Evolutionary conservation across 768 basidiomycete species (phyloP), one percentile per base, ranked within the genome.

Genomic region (Tricholoma saponaceum): DNA sequence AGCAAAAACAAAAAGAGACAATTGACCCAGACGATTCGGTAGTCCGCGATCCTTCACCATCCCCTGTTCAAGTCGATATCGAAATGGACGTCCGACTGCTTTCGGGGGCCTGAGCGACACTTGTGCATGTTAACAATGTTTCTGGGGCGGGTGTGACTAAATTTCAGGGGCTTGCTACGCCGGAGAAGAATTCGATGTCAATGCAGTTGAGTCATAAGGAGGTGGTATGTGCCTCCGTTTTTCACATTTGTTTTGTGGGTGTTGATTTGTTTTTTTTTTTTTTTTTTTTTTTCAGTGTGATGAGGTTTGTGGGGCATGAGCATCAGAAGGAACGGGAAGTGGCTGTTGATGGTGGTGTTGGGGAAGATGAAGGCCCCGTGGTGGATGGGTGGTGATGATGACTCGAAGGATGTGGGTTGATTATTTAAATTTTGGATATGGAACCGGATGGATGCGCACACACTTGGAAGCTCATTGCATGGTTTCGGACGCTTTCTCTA

Each of bases 181-280:
- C 94, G 1, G 93, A 90, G 72, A 92, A 94, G 81, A 94, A 95
- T 64, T 93, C 93, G 7, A 94, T 94, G 93, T 90, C 89, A 60
- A 90, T 96, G 86, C 91, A 92, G 61, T 70, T 95, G 64, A 92
- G 89, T 63, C 89, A 93, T 62, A 92, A 95, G 66, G 91, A 94
- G 67, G 88, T 95, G 93, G 91, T 94, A 60, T 74, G 90, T 77
- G 13, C 33, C 28, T 55, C 50, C 37, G 35, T 25, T 20, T 28
- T 20, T 52, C 26, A 22, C n/a, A n/a, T n/a, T n/a, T n/a, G n/a
- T n/a, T 39, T 53, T 16, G 22, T 23, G 7, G 9, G 16, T n/a
- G 25, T 37, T 18, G 10, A 23, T n/a, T n/a, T n/a, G n/a, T n/a
- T n/a, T n/a, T 16, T 30, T 12, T 3, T 22, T 53, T 14, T 22